A percentile compares a stretch with the other conserved stretches of the same genome.
phyloP scores from a whole-genome alignment of 2,329 filamentous ascomycete genomes.

The Gyromitra esculenta region DNA sequence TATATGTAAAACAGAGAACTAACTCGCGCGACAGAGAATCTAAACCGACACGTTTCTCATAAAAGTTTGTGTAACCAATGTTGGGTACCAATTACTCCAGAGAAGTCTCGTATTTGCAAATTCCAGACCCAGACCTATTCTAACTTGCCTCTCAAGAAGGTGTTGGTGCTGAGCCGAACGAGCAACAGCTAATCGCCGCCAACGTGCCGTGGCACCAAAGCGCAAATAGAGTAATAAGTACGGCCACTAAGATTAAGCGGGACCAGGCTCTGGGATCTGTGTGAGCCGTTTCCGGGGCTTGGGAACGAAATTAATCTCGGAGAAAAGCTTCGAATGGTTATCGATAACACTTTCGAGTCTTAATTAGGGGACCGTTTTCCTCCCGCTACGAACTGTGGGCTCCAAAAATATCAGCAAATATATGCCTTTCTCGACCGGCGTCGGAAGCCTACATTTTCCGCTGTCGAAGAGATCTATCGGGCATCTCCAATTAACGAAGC shows the following conservation, averaged over 20 bases:
- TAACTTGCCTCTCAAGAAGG: neutral
- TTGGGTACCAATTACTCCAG: neutral
- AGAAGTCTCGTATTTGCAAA: neutral
- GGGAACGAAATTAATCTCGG: slow-evolving; percentile 19
- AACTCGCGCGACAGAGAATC: neutral
- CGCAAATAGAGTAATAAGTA: neutral
- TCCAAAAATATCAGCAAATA: neutral
- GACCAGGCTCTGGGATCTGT: slow-evolving; percentile 4
- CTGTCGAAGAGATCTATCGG: slow-evolving; percentile 2
- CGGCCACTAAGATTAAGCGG: slow-evolving; percentile 13
- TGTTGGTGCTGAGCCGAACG: neutral
- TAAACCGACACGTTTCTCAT: neutral
- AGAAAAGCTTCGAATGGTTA: neutral
- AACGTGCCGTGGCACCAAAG: neutral
- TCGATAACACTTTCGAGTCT: neutral
- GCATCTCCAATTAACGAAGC: neutral
- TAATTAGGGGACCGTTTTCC: neutral
- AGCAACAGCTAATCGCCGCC: neutral
- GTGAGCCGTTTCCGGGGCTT: neutral
- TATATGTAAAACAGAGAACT: slow-evolving; percentile 13
- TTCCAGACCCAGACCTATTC: neutral
- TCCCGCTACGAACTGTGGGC: neutral
- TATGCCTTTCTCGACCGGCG: neutral
- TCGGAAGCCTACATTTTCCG: neutral
- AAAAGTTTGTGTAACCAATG: neutral